phyloP scores from a whole-genome alignment of 441 rosid genomes.

The Adansonia madagascariensis region DNA sequence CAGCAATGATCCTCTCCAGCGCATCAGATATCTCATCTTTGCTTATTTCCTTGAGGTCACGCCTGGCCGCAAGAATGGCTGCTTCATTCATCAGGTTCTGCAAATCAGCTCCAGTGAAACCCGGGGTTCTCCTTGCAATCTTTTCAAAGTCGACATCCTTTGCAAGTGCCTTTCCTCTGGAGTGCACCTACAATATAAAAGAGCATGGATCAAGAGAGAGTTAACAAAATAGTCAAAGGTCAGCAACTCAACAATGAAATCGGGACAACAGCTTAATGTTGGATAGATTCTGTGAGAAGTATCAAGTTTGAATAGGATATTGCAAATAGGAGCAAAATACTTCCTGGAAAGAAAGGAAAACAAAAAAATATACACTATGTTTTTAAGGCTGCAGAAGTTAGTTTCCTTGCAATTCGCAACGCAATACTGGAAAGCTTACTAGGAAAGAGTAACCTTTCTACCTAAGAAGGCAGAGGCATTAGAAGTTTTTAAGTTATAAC shows the following conservation, averaged over 20 bases:
- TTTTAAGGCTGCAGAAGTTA: background rate
- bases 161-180: constrained; percentile 86
- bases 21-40: constrained; percentile 96
- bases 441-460: background rate
- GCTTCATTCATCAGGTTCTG: constrained; percentile 98
- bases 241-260: constrained; percentile 13
- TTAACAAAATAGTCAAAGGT: background rate
- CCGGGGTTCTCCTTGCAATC: constrained; percentile 88
- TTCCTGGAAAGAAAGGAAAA: background rate
- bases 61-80: constrained; percentile 92
- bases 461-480: background rate
- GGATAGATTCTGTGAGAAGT: background rate
- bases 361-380: background rate
- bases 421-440: background rate
- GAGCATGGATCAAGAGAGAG: background rate
- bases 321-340: background rate
- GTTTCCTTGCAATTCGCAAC: background rate
- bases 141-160: constrained; percentile 89
- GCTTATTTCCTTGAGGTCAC: constrained; percentile 94
- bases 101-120: constrained; percentile 92
- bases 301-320: background rate
- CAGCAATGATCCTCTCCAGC: constrained; percentile 93
- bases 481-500: background rate
- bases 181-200: constrained; percentile 65
- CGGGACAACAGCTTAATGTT: background rate